phyloP scores from a whole-genome alignment of 2,329 filamentous ascomycete species.

The Scytalidium sp. region DNA sequence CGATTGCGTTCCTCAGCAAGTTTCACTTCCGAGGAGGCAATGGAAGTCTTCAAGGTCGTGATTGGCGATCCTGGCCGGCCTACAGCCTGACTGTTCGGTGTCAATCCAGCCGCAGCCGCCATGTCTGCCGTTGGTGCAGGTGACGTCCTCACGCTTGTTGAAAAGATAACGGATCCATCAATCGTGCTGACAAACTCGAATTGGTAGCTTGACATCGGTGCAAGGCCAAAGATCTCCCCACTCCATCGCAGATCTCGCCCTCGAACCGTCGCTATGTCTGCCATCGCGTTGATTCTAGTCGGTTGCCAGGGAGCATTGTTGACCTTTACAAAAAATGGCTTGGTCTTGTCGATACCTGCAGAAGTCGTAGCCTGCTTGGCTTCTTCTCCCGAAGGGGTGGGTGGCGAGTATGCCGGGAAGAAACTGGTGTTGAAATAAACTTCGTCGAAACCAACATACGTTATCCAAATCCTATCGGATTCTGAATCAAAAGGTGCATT shows the following conservation, averaged over 20 bases:
- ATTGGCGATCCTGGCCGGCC: slow-evolving; percentile 73
- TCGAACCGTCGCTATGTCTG: slow-evolving; percentile 27
- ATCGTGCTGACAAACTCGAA: slow-evolving; percentile 72
- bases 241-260: slow-evolving; percentile 59
- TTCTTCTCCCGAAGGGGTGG: slow-evolving; percentile 32
- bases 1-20: slow-evolving; percentile 66
- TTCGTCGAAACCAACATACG: slow-evolving; percentile 74
- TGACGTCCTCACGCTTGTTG: slow-evolving; percentile 57
- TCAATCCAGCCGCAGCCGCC: slow-evolving; percentile 24
- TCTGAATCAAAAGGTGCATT: slow-evolving; percentile 71
- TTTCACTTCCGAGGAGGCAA: slow-evolving; percentile 68
- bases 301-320: slow-evolving; percentile 81
- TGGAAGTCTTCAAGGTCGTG: slow-evolving; percentile 74
- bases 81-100: slow-evolving; percentile 50
- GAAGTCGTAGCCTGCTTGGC: slow-evolving; percentile 29
- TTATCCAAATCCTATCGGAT: slow-evolving; percentile 75
- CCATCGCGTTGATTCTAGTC: slow-evolving; percentile 61
- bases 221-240: slow-evolving; percentile 66
- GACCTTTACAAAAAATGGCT: slow-evolving; percentile 75
- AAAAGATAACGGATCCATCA: slow-evolving; percentile 65
- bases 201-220: slow-evolving; percentile 72
- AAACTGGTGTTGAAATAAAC: slow-evolving; percentile 73
- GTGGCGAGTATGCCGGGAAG: slow-evolving; percentile 43
- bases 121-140: slow-evolving; percentile 20
- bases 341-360: slow-evolving; percentile 60